These are phyloP conservation scores for Pilasporangium apinafurcum DNA, from an alignment of 352 stramenopile species.

Conservation along the genomic window DNA sequence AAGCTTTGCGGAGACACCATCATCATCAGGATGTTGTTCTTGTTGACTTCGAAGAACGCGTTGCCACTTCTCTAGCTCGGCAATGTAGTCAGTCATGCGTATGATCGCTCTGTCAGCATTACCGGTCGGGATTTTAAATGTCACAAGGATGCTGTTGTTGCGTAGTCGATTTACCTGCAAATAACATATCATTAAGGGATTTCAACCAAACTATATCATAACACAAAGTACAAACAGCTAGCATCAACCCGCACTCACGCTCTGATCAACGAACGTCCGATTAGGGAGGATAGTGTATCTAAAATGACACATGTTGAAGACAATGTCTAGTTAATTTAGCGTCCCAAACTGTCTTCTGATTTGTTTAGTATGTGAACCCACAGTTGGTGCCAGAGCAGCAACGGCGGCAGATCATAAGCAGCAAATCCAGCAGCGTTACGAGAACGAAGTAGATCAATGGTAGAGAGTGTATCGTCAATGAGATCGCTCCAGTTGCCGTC, in stretches of 20 bases:
- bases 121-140: slow-evolving; percentile 41
- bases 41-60: slow-evolving; percentile 19
- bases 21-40: background rate
- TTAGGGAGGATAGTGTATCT: slow-evolving; percentile 57
- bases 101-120: slow-evolving; percentile 30
- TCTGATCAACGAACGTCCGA: slow-evolving; percentile 58
- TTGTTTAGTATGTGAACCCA: slow-evolving; percentile 8
- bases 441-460: slow-evolving; percentile 40
- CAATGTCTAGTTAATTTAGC: background rate
- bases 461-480: slow-evolving; percentile 45
- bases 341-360: background rate
- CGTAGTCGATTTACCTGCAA: slow-evolving; percentile 37
- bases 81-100: slow-evolving; percentile 17
- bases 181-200: background rate
- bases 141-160: slow-evolving; percentile 28
- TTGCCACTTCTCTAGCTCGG: slow-evolving; percentile 30
- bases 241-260: slow-evolving; percentile 14
- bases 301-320: background rate
- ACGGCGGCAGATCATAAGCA: slow-evolving; percentile 20
- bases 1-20: slow-evolving; percentile 18
- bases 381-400: slow-evolving; percentile 56
- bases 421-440: slow-evolving; percentile 32
- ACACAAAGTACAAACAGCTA: no score
- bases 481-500: no score
- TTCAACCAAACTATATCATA: no score